Evolutionary conservation across 768 basidiomycete species (phyloP), one percentile per base, ranked within the genome.

Genomic region (Lactifluus volemus): DNA sequence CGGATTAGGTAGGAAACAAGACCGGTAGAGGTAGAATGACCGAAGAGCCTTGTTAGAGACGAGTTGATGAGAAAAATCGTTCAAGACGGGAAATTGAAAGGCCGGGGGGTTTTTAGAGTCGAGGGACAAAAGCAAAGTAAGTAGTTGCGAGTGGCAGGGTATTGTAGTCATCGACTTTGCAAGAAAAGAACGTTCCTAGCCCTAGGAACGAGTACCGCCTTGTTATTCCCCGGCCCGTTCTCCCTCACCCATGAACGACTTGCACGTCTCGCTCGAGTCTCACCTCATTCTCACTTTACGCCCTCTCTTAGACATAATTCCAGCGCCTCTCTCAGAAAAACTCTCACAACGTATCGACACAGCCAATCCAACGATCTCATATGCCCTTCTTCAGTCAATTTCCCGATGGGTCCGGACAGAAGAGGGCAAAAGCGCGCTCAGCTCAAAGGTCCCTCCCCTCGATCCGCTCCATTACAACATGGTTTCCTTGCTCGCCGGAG

Each of bases 401-500:
- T 88, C 89, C 0, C 76, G 76, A 71, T 92, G 90, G 90, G 73
- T 85, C 15, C 82, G 84, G 48, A 79, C 86, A 32, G 66, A 74
- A 5, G 72, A 73, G 49, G 88, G 83, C 7, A 68, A 65, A 39
- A 59, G 60, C 0, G 67, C 72, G 3, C 69, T 82, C 21, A 63
- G 68, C 12, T 66, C 70, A 52, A 74, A 82, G 54, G 67, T 74
- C 6, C 77, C 77, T 10, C 71, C 76, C 1, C 74, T 90, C 50
- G 72, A 83, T 59, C 74, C 82, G 5, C 73, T 73, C 21, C 75
- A 79, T 14, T 92, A 88, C 69, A 74, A 78, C 6, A 90, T 89
- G 83, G 74, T 90, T 42, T 74, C 88, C 19, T 75, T 93, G 39
- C 81, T 93, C 5, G 89, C 91, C 15, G 90, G 90, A 41, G 79